A percentile compares a stretch with the other conserved stretches of the same genome.
Evolutionary conservation across 805 yeast genomes (phyloP).

Genomic region (Starmera caribaea): DNA sequence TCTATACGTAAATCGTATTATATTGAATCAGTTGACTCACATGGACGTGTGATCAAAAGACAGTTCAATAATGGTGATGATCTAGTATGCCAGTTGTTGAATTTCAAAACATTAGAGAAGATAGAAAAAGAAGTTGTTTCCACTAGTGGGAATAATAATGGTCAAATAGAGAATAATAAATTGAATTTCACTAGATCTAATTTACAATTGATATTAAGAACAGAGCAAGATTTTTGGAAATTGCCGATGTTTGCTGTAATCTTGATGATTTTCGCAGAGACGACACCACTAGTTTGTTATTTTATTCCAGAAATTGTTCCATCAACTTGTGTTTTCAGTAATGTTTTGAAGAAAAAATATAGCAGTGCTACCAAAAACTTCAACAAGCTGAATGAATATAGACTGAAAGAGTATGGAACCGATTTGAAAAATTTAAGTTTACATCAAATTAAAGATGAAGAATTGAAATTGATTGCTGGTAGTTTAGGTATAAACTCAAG

Average conservation of each 20-base stretch:
- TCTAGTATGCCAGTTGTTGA: slow-evolving; percentile 26
- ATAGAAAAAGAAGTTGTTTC: too few relatives aligned
- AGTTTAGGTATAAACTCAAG: slow-evolving; percentile 29
- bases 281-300: slow-evolving; percentile 43
- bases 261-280: slow-evolving; percentile 40
- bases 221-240: slow-evolving; percentile 35
- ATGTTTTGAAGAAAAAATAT: slow-evolving; percentile 22
- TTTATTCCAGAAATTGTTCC: slow-evolving; percentile 47
- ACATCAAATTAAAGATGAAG: slow-evolving; percentile 31
- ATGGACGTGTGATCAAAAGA: slow-evolving; percentile 11
- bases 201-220: slow-evolving; percentile 34
- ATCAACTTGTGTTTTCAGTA: slow-evolving; percentile 47
- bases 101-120: slow-evolving; percentile 23
- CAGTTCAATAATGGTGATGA: slow-evolving; percentile 25
- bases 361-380: slow-evolving; percentile 18
- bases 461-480: slow-evolving; percentile 26
- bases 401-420: slow-evolving; percentile 8
- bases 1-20: slow-evolving; percentile 18
- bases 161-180: too few relatives aligned
- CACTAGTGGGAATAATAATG: too few relatives aligned
- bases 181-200: slow-evolving; percentile 35
- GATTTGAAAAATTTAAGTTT: slow-evolving; percentile 34
- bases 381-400: slow-evolving; percentile 5
- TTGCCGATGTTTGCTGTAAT: slow-evolving; percentile 43
- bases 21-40: slow-evolving; percentile 15